Base-by-base conservation (phyloP, 23 red algal genomes). In the Gracilaria caudata region DNA sequence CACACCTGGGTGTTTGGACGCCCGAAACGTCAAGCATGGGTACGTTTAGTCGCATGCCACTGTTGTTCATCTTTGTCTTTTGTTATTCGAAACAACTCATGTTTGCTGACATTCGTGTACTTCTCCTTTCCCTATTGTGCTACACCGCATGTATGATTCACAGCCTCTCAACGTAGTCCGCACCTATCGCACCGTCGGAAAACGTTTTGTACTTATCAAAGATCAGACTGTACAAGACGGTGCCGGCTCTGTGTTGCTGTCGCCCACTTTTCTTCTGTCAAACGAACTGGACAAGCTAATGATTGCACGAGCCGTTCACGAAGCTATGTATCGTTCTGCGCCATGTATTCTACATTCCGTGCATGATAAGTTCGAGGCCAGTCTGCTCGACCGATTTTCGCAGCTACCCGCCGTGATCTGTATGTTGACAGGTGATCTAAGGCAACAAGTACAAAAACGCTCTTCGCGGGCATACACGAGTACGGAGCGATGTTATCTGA, bases 201-300 rank as follows among this genome's bases (percentile, higher is more conserved):
- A 83, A 29, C 79, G 79, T n/a, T 64, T 83, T 45, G 79, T 83
- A 13, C 59, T 83, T 20, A 83, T 83, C 79, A 83, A 83, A n/a
- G 79, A 83, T 44, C 57, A 83, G 25, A 83, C 79, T 20, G 63
- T 83, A 12, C 79, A 83, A 29, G 79, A 83, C 28, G 79, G 79
- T 17, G 79, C 79, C 3, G 79, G 79, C 23, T 45, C 55, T 4
- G 79, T 83, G n/a, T 58, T 83, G 14, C 34, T 83, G 0, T 60
- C 63, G 9, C 79, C 79, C 37, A 46, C 58, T 10, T 83, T 83
- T 23, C 57, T 66, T 19, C 79, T 68, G 19, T 83, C 79, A 53
- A 34, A 46, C 37, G 79, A 83, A 11, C 51, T 83, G 14, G 79
- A 83, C 59, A 83, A 83, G 33, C 30, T 66, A 35, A 30, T 63